Percentiles rank a stretch among this genome's conserved stretches.
These are phyloP conservation scores for Dionaea muscipula DNA, from an alignment of 179 eudicot genomes.

Conservation along the genomic window DNA sequence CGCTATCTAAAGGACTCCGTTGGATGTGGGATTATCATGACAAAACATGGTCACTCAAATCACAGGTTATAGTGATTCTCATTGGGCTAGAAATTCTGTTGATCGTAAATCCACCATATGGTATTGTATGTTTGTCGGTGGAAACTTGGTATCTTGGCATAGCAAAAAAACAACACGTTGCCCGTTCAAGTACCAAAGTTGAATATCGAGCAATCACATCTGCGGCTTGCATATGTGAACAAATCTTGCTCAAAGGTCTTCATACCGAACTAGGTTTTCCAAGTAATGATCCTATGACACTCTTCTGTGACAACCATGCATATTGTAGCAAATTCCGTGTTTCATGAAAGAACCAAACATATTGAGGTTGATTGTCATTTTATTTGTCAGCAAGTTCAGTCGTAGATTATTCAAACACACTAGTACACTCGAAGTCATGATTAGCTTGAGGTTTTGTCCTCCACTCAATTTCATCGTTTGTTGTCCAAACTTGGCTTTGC, in stretches of 20 bases:
- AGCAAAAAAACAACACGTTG: neutral
- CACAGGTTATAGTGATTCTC: neutral
- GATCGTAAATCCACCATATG: neutral
- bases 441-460: neutral
- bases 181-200: neutral
- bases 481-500: too few species aligned
- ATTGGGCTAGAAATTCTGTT: neutral
- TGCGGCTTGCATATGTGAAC: neutral
- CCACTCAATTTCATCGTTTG: neutral
- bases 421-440: neutral
- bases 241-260: neutral
- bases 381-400: neutral
- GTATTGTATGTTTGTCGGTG: neutral
- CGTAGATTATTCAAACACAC: neutral
- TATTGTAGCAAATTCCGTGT: neutral
- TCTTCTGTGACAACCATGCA: neutral
- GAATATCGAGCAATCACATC: neutral
- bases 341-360: neutral
- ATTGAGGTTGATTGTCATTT: neutral
- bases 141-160: neutral
- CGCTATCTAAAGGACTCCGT: neutral
- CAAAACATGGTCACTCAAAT: neutral
- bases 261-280: neutral
- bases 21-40: neutral
- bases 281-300: neutral